Percentiles rank a stretch among this genome's conserved stretches.
Conservation (phyloP, 75 land plant species). For the Picea sitchensis region DNA sequence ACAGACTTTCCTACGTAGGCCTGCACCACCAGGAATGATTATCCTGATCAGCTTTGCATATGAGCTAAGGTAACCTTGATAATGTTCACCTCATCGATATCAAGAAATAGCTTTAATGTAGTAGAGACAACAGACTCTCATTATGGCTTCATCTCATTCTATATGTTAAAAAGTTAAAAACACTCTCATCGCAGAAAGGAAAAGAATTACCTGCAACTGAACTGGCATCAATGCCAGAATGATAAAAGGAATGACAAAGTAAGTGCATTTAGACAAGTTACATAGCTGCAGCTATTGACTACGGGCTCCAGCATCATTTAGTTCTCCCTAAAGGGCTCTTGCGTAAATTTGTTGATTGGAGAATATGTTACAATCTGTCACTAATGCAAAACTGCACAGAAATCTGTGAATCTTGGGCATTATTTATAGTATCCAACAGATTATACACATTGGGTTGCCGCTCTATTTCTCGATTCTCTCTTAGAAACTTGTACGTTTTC, state of each 20-base stretch:
- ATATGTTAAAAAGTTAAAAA: not conserved
- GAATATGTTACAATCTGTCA: not conserved
- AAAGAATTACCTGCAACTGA: not conserved
- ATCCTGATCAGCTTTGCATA: too few species aligned
- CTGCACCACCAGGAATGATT: too few species aligned
- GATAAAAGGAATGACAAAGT: not conserved
- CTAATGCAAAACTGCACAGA: not conserved
- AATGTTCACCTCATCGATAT: too few species aligned
- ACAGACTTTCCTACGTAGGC: too few species aligned
- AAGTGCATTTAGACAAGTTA: not conserved
- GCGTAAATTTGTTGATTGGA: not conserved
- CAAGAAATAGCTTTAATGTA: too few species aligned
- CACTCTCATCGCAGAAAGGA: not conserved
- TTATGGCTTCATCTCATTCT: too few species aligned
- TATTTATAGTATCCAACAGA: not conserved
- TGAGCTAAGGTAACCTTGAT: too few species aligned
- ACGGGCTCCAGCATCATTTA: not conserved
- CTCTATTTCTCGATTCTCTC: not conserved
- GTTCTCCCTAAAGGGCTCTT: not conserved
- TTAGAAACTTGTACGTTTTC: not conserved
- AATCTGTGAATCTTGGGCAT: not conserved
- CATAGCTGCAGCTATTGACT: not conserved
- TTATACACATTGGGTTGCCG: not conserved
- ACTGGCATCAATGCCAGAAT: not conserved
- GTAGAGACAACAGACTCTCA: too few species aligned